Percentiles rank a stretch among this genome's conserved stretches.
Evolutionary conservation across 352 stramenopile species (phyloP).

Genomic region (Phytophthora multivora): DNA sequence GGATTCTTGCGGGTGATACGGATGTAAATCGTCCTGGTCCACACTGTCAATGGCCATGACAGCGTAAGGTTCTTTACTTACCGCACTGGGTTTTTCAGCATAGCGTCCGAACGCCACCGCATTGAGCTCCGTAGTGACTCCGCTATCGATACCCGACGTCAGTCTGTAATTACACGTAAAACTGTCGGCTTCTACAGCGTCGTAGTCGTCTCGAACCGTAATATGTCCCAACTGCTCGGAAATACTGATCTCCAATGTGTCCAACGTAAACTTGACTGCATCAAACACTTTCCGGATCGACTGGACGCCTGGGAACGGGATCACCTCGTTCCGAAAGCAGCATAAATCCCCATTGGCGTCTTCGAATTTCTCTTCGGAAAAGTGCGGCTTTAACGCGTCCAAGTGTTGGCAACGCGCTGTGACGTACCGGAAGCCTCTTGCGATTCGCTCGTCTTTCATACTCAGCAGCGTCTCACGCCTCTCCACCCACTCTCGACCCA

Average conservation of each 20-base stretch:
- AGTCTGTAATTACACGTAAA: constrained; percentile 19
- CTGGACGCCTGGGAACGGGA: constrained; percentile 30
- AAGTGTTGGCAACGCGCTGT: constrained; percentile 19
- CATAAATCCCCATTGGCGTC: constrained; percentile 26
- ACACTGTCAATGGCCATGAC: constrained; percentile 25
- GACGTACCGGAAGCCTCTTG: constrained; percentile 23
- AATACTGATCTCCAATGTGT: constrained; percentile 40
- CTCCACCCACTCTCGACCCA: constrained; percentile 16
- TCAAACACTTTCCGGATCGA: constrained; percentile 35
- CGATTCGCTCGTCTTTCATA: constrained; percentile 33
- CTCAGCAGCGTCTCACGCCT: constrained; percentile 19
- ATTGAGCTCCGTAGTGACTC: constrained; percentile 23
- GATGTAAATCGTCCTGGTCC: constrained; percentile 40
- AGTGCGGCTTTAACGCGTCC: constrained; percentile 30
- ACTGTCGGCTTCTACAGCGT: constrained; percentile 10
- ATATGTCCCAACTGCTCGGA: constrained; percentile 40
- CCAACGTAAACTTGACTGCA: constrained; percentile 33
- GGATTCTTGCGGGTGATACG: constrained; percentile 31
- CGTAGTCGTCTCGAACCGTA: constrained; percentile 25
- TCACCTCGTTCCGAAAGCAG: constrained; percentile 33
- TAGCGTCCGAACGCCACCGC: constrained; percentile 20
- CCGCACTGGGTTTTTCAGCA: not conserved
- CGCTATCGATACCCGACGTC: constrained; percentile 10
- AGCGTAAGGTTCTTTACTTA: constrained; percentile 7
- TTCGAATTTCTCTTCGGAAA: constrained; percentile 26